Conservation (phyloP, 768 basidiomycete genomes). For the Lactifluus piperatus region DNA sequence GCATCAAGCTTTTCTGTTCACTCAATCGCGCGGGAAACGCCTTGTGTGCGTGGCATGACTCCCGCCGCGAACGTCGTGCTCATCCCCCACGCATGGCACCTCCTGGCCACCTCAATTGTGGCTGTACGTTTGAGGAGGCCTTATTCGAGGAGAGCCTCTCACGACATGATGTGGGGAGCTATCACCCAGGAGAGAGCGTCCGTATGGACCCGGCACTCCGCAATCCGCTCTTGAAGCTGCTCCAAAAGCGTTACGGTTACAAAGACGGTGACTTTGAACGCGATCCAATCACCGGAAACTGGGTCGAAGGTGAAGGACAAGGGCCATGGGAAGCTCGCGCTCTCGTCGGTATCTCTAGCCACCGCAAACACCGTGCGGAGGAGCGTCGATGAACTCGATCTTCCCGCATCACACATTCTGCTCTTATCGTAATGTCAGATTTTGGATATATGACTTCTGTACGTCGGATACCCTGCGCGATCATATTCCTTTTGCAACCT, state of each 20-base stretch:
- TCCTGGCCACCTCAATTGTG: conserved; percentile 71
- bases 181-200: conserved; percentile 75
- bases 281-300: conserved; percentile 51
- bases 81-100: conserved; percentile 78
- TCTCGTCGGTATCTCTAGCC: conserved; percentile 30
- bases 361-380: conserved; percentile 31
- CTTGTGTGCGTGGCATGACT: conserved; percentile 86
- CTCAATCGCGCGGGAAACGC: conserved; percentile 84
- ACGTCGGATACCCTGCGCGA: conserved; percentile 14
- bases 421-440: not conserved
- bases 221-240: conserved; percentile 65
- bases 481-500: not conserved
- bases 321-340: conserved; percentile 53
- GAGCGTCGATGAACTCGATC: conserved; percentile 29
- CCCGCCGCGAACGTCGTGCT: conserved; percentile 68
- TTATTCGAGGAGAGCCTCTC: conserved; percentile 80
- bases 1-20: conserved; percentile 64
- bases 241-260: conserved; percentile 68
- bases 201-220: conserved; percentile 85
- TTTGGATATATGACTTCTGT: conserved; percentile 5
- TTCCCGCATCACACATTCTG: not conserved
- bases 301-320: conserved; percentile 61
- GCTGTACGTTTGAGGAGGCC: conserved; percentile 77
- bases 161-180: conserved; percentile 72
- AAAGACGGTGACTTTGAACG: conserved; percentile 82